Evolutionary conservation across 371 early-diverging fungal genomes (phyloP), one percentile per base, ranked within the genome.

Genomic region (Syncephalastrum monosporum): DNA sequence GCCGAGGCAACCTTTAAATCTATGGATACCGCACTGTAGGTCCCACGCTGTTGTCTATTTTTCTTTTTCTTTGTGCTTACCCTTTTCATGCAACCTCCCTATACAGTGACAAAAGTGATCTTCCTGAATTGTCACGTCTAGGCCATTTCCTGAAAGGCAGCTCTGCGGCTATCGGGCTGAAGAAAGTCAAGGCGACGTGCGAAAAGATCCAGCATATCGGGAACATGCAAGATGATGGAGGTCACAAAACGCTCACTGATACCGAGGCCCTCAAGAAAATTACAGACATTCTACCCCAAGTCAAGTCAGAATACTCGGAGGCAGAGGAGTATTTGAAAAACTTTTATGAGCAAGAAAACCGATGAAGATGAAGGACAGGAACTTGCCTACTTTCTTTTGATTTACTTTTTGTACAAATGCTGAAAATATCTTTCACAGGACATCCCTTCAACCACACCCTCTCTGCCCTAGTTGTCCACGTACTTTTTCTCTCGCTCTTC

Each of bases 61-160:
- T 33, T 10, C 8, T 12, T 10, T 12, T 10, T 6, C 2, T 33
- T 33, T 33, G 12, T 33, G 38, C 38, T 33, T 33, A 33, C 10
- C 8, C 7, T 33, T 17, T 50, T 21, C 50, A 50, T 25, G 17
- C 50, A 19, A 19, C 24, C 25, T 23, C 15, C 24, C 15, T 57
- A 67, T 63, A 17, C 72, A 91, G 91, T 59, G 55, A 71, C 42
- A 74, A 63, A 29, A 80, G 86, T 43, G 87, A 96, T 63, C 77
- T 95, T 15, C 57, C 65, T 0, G 76, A 81, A 59, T 77, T 94
- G 10, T 91, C 91, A 15, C 75, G 85, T 50, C 77, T 91, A 41
- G 96, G 94, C 5, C 96, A 96, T 61, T 95, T 91, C 60, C 74
- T 94, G 47, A 95, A 95, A 65, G 96, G 96, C 14, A 89, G 89